phyloP scores from a whole-genome alignment of 2,329 filamentous ascomycete genomes.

The Tolypocladium sp. region DNA sequence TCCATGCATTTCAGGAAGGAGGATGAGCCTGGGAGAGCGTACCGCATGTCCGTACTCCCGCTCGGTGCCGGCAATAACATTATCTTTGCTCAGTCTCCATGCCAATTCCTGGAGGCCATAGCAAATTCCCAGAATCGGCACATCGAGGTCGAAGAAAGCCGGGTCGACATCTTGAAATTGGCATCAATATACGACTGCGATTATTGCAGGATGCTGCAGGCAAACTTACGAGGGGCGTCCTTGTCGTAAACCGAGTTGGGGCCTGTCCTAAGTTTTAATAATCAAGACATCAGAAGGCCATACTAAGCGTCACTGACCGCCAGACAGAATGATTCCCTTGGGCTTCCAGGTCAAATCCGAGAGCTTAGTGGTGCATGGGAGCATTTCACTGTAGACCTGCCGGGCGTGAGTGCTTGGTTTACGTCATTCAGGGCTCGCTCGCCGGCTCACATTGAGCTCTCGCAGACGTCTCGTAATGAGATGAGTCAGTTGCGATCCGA shows the following conservation, averaged over 20 bases:
- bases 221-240: conserved; percentile 46
- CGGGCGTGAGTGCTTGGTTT: background rate
- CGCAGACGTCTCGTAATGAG: conserved; percentile 65
- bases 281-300: conserved; percentile 3
- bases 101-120: conserved; percentile 46
- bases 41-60: conserved; percentile 8
- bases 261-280: conserved; percentile 11
- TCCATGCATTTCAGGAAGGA: background rate
- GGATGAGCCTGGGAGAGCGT: background rate
- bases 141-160: conserved; percentile 27
- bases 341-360: conserved; percentile 69
- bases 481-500: conserved; percentile 51
- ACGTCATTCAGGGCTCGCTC: background rate
- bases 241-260: conserved; percentile 73
- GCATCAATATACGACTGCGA: conserved; percentile 2
- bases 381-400: conserved; percentile 64
- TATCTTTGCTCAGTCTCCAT: conserved; percentile 35
- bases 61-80: conserved; percentile 10
- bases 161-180: conserved; percentile 56
- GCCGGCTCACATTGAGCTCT: conserved; percentile 53
- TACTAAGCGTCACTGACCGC: conserved; percentile 17
- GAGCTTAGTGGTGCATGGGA: conserved; percentile 76
- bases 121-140: conserved; percentile 19
- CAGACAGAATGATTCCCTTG: conserved; percentile 62
- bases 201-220: background rate